A percentile compares a stretch with the other conserved stretches of the same genome.
Conservation (phyloP, 2,329 filamentous ascomycete species). For the Fusarium ramigenum region DNA sequence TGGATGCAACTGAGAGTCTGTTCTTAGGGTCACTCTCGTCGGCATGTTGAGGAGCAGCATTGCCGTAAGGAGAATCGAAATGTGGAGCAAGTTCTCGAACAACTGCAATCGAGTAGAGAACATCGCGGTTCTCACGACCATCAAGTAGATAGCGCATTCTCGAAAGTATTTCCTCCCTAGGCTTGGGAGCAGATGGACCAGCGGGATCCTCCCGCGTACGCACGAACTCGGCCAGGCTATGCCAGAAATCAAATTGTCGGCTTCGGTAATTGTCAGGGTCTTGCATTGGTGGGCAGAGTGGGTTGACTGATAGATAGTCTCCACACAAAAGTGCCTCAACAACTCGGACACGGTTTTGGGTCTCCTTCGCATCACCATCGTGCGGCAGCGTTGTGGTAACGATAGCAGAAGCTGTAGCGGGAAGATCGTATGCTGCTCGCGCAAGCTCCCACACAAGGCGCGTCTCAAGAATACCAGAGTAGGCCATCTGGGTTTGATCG, state of each 20-base stretch:
- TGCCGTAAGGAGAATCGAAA: conserved; percentile 67
- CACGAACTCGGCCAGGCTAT: conserved; percentile 73
- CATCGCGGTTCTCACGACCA: conserved; percentile 85
- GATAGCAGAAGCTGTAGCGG: conserved; percentile 46
- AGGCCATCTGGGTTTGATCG: conserved; percentile 62
- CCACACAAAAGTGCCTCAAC: conserved; percentile 82
- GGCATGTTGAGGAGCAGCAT: conserved; percentile 64
- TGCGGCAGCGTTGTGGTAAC: conserved; percentile 52
- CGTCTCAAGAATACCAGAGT: conserved; percentile 65
- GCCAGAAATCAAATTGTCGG: conserved; percentile 84
- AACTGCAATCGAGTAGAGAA: conserved; percentile 88
- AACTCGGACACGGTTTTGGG: conserved; percentile 75
- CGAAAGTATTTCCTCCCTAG: conserved; percentile 71
- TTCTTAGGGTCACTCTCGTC: conserved; percentile 74
- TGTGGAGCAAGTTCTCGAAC: conserved; percentile 77
- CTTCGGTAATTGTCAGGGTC: conserved; percentile 63
- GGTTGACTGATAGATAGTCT: conserved; percentile 68
- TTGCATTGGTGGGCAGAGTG: conserved; percentile 60
- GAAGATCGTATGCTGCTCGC: conserved; percentile 56
- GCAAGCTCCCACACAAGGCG: conserved; percentile 69
- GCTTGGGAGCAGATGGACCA: conserved; percentile 54
- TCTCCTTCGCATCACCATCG: conserved; percentile 69
- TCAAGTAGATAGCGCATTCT: conserved; percentile 77
- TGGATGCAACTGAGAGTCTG: conserved; percentile 74
- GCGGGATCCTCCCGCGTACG: conserved; percentile 67